Percentiles rank a stretch among this genome's conserved stretches.
Evolutionary conservation across 2,329 filamentous ascomycete genomes (phyloP).

Genomic region (Didymellaceae sp.): DNA sequence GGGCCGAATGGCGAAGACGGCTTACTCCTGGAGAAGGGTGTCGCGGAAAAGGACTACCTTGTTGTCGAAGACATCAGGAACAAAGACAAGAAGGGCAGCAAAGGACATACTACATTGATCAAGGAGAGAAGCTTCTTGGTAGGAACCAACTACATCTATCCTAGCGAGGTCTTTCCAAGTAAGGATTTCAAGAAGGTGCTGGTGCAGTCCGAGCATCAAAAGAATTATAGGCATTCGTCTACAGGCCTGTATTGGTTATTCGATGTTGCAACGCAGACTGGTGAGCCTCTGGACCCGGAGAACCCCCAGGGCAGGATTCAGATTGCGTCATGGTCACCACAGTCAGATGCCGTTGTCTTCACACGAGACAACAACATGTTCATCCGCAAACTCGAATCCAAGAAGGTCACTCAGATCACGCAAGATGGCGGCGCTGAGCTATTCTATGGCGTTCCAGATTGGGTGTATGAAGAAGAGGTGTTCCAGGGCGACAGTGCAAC

Average conservation of each 20-base stretch:
- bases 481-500: slow-evolving; percentile 80
- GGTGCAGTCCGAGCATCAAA: slow-evolving; percentile 72
- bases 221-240: slow-evolving; percentile 90
- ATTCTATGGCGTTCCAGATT: slow-evolving; percentile 96
- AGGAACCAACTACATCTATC: slow-evolving; percentile 61
- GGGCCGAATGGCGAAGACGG: slow-evolving; percentile 82
- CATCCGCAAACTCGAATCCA: slow-evolving; percentile 69
- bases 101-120: slow-evolving; percentile 75
- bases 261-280: slow-evolving; percentile 80
- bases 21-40: slow-evolving; percentile 76
- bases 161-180: slow-evolving; percentile 74
- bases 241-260: slow-evolving; percentile 90
- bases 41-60: slow-evolving; percentile 70
- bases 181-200: slow-evolving; percentile 85
- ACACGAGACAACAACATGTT: slow-evolving; percentile 91
- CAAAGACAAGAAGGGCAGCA: slow-evolving; percentile 48
- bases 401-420: slow-evolving; percentile 75
- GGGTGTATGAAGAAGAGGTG: slow-evolving; percentile 93
- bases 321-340: slow-evolving; percentile 87
- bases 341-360: slow-evolving; percentile 86
- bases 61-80: slow-evolving; percentile 84
- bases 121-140: slow-evolving; percentile 68
- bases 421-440: slow-evolving; percentile 84
- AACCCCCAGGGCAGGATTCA: slow-evolving; percentile 73
- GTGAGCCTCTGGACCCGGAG: slow-evolving; percentile 76